These are phyloP conservation scores for Penicillium sp. DNA, from an alignment of 2,329 filamentous ascomycete species.

Conservation along the genomic window DNA sequence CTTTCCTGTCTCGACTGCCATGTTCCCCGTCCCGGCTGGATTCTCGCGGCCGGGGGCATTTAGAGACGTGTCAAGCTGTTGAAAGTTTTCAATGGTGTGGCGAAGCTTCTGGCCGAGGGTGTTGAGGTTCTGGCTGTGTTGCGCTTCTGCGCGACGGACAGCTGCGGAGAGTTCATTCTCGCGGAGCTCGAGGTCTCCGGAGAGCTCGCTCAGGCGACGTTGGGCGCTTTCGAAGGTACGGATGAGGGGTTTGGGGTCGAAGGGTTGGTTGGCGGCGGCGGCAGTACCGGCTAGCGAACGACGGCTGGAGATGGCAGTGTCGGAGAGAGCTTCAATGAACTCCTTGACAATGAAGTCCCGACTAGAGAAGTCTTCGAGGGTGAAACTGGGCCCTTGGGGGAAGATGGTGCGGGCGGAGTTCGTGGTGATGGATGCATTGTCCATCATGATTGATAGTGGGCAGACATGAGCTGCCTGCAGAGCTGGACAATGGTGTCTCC, in stretches of 20 bases:
- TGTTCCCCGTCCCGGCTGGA: constrained; percentile 66
- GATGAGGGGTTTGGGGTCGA: constrained; percentile 96
- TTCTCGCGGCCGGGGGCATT: constrained; percentile 57
- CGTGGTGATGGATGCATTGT: constrained; percentile 42
- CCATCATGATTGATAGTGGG: constrained; percentile 33
- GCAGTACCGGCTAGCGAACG: constrained; percentile 63
- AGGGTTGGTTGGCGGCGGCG: constrained; percentile 52
- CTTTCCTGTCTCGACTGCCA: constrained; percentile 93
- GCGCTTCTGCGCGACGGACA: constrained; percentile 84
- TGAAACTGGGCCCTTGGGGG: constrained; percentile 77
- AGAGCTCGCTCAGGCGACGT: constrained; percentile 51
- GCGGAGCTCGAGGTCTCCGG: constrained; percentile 79
- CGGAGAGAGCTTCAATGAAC: constrained; percentile 90
- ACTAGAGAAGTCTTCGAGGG: constrained; percentile 80
- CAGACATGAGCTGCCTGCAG: constrained; percentile 16
- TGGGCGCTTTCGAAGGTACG: constrained; percentile 81
- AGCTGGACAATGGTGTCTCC: not conserved
- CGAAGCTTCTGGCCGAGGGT: constrained; percentile 86
- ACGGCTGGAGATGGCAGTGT: constrained; percentile 74
- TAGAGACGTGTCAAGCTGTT: constrained; percentile 80
- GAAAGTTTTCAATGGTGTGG: constrained; percentile 87
- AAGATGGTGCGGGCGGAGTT: constrained; percentile 64
- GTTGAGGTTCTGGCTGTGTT: constrained; percentile 88
- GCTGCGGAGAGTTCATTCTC: constrained; percentile 90
- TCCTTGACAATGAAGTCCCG: constrained; percentile 98